phyloP scores from a whole-genome alignment of 306 rosid genomes.

The Acacia acuminata region DNA sequence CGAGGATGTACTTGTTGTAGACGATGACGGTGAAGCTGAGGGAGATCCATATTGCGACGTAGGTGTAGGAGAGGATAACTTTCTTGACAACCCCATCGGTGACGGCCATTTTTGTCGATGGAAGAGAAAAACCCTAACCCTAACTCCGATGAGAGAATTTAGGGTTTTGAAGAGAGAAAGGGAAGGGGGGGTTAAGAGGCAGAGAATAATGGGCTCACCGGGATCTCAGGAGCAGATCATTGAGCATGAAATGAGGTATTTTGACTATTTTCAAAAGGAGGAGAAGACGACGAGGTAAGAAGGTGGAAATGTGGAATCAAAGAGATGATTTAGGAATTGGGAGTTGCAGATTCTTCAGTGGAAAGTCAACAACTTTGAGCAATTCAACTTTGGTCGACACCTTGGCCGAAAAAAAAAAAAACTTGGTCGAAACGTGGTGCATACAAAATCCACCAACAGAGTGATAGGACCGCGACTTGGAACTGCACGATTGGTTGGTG shows the following conservation, averaged over 20 bases:
- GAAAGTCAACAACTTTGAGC: slow-evolving; percentile 10
- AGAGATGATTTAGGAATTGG: neutral
- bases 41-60: slow-evolving; percentile 91
- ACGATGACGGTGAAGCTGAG: slow-evolving; percentile 94
- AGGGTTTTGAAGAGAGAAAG: slow-evolving; percentile 6
- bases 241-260: neutral
- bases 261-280: neutral
- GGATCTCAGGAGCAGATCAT: neutral
- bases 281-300: neutral
- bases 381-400: neutral
- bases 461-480: neutral
- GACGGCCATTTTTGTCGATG: slow-evolving; percentile 55
- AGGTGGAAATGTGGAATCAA: too few species aligned
- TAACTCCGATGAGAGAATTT: neutral
- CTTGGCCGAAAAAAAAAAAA: too few species aligned
- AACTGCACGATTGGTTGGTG: neutral
- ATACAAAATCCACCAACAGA: neutral
- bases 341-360: neutral
- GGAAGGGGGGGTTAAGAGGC: neutral
- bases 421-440: too few species aligned
- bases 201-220: slow-evolving; percentile 6
- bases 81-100: slow-evolving; percentile 81
- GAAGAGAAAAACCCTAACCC: slow-evolving; percentile 36
- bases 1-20: slow-evolving; percentile 93
- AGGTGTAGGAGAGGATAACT: slow-evolving; percentile 77